phyloP scores from a whole-genome alignment of 1,284 basidiomycete genomes.

The Peniophora sp. region DNA sequence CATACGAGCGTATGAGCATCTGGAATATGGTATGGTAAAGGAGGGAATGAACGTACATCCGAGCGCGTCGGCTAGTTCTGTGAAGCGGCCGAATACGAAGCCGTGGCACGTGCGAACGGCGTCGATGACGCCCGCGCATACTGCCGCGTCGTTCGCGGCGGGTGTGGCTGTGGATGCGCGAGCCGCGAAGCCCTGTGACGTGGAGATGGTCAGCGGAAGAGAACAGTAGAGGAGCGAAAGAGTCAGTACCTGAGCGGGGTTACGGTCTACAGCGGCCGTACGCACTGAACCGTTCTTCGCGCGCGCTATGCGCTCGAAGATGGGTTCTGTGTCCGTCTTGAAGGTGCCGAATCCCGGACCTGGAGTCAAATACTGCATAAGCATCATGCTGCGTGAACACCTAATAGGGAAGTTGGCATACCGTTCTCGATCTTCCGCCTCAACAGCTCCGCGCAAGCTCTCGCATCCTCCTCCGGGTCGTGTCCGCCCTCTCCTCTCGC shows the following conservation, averaged over 20 bases:
- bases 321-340: slow-evolving; percentile 74
- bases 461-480: slow-evolving; percentile 87
- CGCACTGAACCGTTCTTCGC: slow-evolving; percentile 36
- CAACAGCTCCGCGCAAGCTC: slow-evolving; percentile 77
- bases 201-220: slow-evolving; percentile 71
- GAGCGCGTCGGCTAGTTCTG: slow-evolving; percentile 63
- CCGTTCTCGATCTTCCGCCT: slow-evolving; percentile 74
- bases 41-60: slow-evolving; percentile 54
- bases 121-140: slow-evolving; percentile 57
- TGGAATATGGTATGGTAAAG: neutral
- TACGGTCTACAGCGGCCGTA: slow-evolving; percentile 77
- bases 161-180: slow-evolving; percentile 71
- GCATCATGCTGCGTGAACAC: neutral
- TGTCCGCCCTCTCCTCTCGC: slow-evolving; percentile 72
- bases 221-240: too few species aligned
- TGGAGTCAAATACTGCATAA: slow-evolving; percentile 15
- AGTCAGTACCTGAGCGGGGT: slow-evolving; percentile 40
- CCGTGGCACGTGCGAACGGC: slow-evolving; percentile 55
- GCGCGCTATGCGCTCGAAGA: slow-evolving; percentile 76
- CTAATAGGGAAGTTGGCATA: slow-evolving; percentile 13
- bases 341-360: slow-evolving; percentile 81
- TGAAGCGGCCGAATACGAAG: slow-evolving; percentile 77
- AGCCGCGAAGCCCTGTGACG: slow-evolving; percentile 36
- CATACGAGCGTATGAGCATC: slow-evolving; percentile 1
- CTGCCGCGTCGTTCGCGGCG: slow-evolving; percentile 71